A percentile compares a stretch with the other conserved stretches of the same genome.
Evolutionary conservation across 805 yeast genomes (phyloP).

Genomic region (Blastobotrys americana): DNA sequence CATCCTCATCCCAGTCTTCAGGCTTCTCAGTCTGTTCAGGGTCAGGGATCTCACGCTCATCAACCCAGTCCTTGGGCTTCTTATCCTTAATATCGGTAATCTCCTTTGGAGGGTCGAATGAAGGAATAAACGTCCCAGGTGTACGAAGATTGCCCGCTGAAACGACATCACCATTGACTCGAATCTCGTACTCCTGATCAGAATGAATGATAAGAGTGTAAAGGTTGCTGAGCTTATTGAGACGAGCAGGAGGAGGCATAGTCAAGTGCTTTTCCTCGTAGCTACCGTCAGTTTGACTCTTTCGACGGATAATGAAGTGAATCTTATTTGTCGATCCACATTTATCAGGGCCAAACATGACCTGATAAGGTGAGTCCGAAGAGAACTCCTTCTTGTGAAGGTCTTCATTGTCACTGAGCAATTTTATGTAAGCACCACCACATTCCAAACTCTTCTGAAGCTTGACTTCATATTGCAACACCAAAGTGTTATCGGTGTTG

Average conservation of each 20-base stretch:
- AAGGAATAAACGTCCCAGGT: conserved; percentile 52
- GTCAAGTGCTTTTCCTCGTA: conserved; percentile 63
- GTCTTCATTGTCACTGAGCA: conserved; percentile 42
- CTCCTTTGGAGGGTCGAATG: conserved; percentile 58
- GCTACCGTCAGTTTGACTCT: conserved; percentile 46
- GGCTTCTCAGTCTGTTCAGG: conserved; percentile 61
- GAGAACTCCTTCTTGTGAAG: conserved; percentile 43
- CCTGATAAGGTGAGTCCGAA: conserved; percentile 64
- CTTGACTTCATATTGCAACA: conserved; percentile 85
- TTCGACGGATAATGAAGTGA: conserved; percentile 63
- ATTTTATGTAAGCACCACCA: conserved; percentile 86
- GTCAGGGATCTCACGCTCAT: conserved; percentile 57
- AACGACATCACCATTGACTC: conserved; percentile 71
- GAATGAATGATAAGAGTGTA: conserved; percentile 71
- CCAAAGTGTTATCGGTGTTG: conserved; percentile 59
- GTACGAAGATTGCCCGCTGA: conserved; percentile 62
- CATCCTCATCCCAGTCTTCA: conserved; percentile 74
- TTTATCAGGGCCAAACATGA: conserved; percentile 93
- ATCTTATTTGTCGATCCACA: conserved; percentile 78
- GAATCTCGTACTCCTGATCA: conserved; percentile 64
- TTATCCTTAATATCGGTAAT: conserved; percentile 49
- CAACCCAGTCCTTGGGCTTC: conserved; percentile 84
- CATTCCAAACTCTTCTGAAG: conserved; percentile 70
- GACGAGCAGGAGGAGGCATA: conserved; percentile 59
- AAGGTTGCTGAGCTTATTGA: conserved; percentile 47